Base-by-base conservation (phyloP, 148 eudicot genomes). In the Arctostaphylos glauca region DNA sequence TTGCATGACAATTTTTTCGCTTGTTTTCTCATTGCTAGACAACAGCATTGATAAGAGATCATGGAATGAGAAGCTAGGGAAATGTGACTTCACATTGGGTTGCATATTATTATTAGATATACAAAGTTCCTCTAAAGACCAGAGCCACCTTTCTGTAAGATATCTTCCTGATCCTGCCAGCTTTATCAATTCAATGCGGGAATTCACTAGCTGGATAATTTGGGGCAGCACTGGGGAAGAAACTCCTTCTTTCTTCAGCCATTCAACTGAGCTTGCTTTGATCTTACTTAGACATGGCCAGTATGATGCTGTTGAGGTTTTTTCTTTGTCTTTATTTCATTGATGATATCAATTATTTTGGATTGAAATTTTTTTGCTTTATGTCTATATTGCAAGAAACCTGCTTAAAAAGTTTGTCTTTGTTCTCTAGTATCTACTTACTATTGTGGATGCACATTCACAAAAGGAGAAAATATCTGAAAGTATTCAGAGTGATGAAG, bases 241-340 rank as follows among this genome's bases (percentile, higher is more conserved):
- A 76, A 84, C 89, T 54, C 81, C 87, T 73, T 83, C 84, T 78
- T 84, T 87, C 83, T 96, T 94, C 84, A 91, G 90, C 84, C 95
- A 92, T 87, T 91, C 94, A 81, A 89, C 92, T 78, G 90, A 90
- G 81, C 91, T 93, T 86, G 97, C 97, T 52, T 70, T 89, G 58
- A 83, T 92, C 87, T 88, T 96, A 77, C 91, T 94, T 76, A 90
- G 83, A 87, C 93, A 96, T 74, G 91, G 95, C 78, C 99, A 96
- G 84, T 93, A 85, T 80, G 88, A 91, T 79, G 97, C 99, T 41
- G 93, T 88, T 79, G 94, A 96, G 99, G 99, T 96, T 84, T 62
- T 83, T 83, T 72, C 94, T 85, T 73, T 82, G 84, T 72, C 83
- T 83, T 73, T 64, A 43, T 55, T 81, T 21, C 19, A 47, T 50